A percentile compares a stretch with the other conserved stretches of the same genome.
Conservation (phyloP, 257 asterid species). For the Cinchona pubescens region DNA sequence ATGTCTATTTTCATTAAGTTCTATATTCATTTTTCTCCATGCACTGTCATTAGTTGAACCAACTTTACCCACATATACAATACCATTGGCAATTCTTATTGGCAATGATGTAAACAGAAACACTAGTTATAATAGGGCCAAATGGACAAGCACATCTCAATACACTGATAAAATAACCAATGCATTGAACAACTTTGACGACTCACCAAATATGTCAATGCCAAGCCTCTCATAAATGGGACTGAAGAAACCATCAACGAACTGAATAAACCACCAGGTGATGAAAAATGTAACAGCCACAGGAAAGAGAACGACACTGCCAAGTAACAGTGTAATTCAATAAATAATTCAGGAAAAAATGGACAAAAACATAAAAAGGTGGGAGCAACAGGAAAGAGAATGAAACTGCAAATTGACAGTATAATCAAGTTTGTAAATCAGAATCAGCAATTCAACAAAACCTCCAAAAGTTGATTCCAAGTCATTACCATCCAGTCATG, state of each 20-base stretch:
- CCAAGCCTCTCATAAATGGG: slow-evolving; percentile 94
- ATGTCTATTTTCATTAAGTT: background rate
- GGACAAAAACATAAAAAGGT: slow-evolving; percentile 38
- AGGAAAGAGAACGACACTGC: slow-evolving; percentile 93
- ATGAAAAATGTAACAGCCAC: slow-evolving; percentile 93
- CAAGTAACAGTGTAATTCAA: slow-evolving; percentile 22
- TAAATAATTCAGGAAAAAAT: slow-evolving; percentile 7
- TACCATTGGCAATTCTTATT: background rate
- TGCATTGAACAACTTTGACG: background rate
- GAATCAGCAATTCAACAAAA: slow-evolving; percentile 8
- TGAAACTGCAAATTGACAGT: slow-evolving; percentile 51
- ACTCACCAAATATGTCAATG: slow-evolving; percentile 81
- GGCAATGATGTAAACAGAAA: background rate
- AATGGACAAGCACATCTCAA: background rate
- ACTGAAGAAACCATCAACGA: slow-evolving; percentile 97
- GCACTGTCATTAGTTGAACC: background rate
- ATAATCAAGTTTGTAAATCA: slow-evolving; percentile 17
- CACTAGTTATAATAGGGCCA: background rate
- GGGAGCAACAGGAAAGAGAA: slow-evolving; percentile 80
- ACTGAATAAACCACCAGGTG: slow-evolving; percentile 98
- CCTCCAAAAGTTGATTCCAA: slow-evolving; percentile 11
- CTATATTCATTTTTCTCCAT: background rate
- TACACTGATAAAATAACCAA: background rate
- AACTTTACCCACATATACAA: background rate
- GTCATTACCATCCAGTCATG: slow-evolving; percentile 94